Evolutionary conservation across 2,329 filamentous ascomycete species (phyloP).

Genomic region (Penicillium decumbens): DNA sequence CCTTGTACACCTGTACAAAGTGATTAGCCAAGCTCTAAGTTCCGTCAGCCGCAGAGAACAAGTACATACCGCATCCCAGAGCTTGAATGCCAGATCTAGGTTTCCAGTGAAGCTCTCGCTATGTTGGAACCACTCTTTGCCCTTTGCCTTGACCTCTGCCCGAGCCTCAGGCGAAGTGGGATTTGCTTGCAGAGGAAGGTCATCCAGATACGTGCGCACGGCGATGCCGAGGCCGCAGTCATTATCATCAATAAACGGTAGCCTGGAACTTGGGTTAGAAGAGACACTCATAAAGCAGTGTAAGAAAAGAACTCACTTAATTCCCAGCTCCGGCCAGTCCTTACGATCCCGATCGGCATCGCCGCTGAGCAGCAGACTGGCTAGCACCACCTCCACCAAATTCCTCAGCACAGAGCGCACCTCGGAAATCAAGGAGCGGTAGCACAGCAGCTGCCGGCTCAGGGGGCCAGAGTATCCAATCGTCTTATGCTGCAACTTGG

Average conservation of each 20-base stretch:
- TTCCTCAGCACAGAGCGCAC: conserved; percentile 77
- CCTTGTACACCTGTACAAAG: conserved; percentile 51
- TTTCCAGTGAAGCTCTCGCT: conserved; percentile 56
- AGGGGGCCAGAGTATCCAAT: conserved; percentile 94
- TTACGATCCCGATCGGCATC: conserved; percentile 68
- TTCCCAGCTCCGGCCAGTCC: conserved; percentile 64
- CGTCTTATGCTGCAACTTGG: conserved; percentile 73
- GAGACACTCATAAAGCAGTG: not conserved
- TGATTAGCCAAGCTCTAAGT: conserved; percentile 7
- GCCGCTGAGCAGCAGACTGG: conserved; percentile 73
- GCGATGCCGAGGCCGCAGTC: conserved; percentile 47
- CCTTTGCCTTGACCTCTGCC: conserved; percentile 49
- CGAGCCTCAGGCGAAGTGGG: conserved; percentile 49
- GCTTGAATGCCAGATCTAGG: conserved; percentile 55
- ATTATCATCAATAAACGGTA: conserved; percentile 45
- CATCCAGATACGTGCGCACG: conserved; percentile 47
- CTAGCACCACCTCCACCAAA: conserved; percentile 74
- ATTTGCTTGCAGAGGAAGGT: conserved; percentile 55
- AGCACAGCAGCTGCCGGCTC: conserved; percentile 81
- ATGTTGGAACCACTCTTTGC: conserved; percentile 59
- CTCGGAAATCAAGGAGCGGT: conserved; percentile 74
- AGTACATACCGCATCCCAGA: conserved; percentile 61
- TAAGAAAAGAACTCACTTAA: conserved; percentile 54
- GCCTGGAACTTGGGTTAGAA: conserved; percentile 22
- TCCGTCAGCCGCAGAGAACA: not conserved